phyloP scores from a whole-genome alignment of 129 eudicot genomes.

The Flaveria brownii region DNA sequence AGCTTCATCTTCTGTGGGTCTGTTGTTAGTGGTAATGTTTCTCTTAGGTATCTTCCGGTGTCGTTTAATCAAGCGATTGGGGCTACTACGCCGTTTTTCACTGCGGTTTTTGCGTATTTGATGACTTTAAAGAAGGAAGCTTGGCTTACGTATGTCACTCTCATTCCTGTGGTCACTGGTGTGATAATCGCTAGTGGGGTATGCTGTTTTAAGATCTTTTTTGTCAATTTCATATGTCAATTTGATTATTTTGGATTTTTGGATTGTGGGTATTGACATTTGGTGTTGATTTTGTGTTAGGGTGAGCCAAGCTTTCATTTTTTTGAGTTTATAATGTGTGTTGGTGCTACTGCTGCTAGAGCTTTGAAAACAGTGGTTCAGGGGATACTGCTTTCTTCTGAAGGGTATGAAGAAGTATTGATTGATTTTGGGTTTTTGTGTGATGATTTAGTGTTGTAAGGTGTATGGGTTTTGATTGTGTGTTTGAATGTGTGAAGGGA shows the following conservation, averaged over 20 bases:
- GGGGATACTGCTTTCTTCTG: conserved; percentile 87
- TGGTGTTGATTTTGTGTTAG: conserved; percentile 27
- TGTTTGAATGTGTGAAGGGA: conserved; percentile 46
- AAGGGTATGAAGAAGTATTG: conserved; percentile 53
- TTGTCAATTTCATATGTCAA: neutral
- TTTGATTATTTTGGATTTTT: neutral
- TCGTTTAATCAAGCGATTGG: conserved; percentile 96
- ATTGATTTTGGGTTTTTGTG: neutral
- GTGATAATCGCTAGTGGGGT: conserved; percentile 93
- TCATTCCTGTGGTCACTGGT: conserved; percentile 90
- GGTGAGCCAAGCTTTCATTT: conserved; percentile 95
- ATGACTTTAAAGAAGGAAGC: conserved; percentile 80
- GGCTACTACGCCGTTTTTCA: conserved; percentile 89
- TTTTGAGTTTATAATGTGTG: conserved; percentile 77
- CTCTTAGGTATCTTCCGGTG: conserved; percentile 78
- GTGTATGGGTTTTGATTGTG: conserved; percentile 1
- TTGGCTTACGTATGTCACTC: conserved; percentile 59
- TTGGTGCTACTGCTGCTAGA: conserved; percentile 95
- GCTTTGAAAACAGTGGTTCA: conserved; percentile 92
- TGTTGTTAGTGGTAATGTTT: conserved; percentile 87
- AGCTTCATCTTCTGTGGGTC: conserved; percentile 75
- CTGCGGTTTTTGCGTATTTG: conserved; percentile 82
- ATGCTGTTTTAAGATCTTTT: conserved; percentile 9
- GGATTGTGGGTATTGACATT: neutral
- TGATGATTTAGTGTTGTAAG: conserved; percentile 1